Evolutionary conservation across 2,329 filamentous ascomycete species (phyloP).

Genomic region (Alternaria ethzedia): DNA sequence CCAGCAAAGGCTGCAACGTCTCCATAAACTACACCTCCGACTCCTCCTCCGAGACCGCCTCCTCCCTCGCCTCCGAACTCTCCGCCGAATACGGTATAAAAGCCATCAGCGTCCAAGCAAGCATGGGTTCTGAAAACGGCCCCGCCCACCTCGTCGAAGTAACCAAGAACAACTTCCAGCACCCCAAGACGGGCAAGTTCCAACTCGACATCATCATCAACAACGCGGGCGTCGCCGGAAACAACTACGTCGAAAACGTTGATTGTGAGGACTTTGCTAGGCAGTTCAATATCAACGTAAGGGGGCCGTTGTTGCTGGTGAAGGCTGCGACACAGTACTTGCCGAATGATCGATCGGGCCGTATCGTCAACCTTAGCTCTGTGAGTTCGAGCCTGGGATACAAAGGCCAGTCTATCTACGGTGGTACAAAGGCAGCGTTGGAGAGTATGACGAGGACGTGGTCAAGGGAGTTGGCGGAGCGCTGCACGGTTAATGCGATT

Average conservation of each 20-base stretch:
- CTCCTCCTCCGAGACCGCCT: conserved; percentile 60
- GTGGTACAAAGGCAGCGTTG: conserved; percentile 70
- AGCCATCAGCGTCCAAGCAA: conserved; percentile 71
- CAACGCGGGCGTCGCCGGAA: conserved; percentile 76
- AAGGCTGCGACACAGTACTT: conserved; percentile 75
- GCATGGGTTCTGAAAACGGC: conserved; percentile 68
- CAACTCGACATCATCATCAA: conserved; percentile 86
- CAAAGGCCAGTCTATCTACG: conserved; percentile 66
- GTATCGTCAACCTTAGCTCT: conserved; percentile 67
- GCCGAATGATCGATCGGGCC: conserved; percentile 69
- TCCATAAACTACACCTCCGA: conserved; percentile 75
- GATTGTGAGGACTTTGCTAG: conserved; percentile 69
- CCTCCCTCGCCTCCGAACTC: conserved; percentile 64
- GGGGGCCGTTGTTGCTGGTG: conserved; percentile 78
- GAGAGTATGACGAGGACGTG: conserved; percentile 74
- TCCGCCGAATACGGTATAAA: conserved; percentile 63
- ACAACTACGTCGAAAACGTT: conserved; percentile 69
- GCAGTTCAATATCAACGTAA: conserved; percentile 81
- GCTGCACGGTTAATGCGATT: conserved; percentile 69
- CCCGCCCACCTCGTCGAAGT: conserved; percentile 65
- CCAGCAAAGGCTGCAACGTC: conserved; percentile 72
- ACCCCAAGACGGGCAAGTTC: conserved; percentile 61
- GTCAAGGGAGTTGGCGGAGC: conserved; percentile 67
- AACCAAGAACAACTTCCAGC: conserved; percentile 65
- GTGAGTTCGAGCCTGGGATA: conserved; percentile 66